Conservation (phyloP, 345 rosid genomes). For the Hibiscus tridactylites region DNA sequence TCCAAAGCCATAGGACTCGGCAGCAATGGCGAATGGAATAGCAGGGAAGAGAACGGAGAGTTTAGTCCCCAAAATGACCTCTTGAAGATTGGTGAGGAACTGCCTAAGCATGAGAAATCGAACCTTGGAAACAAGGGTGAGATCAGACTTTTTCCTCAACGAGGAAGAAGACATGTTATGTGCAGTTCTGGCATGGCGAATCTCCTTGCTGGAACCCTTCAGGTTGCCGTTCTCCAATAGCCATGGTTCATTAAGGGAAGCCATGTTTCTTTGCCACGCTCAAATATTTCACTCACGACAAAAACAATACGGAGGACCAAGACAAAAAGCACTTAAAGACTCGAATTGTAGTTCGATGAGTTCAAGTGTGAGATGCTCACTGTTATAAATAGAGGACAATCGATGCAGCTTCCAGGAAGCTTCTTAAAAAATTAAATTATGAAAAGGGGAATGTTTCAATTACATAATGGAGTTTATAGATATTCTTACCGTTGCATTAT, state of each 20-base stretch:
- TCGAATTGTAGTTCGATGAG: not conserved
- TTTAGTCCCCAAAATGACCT: constrained; percentile 80
- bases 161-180: constrained; percentile 93
- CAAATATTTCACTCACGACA: too few species aligned
- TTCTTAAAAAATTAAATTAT: not conserved
- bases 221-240: constrained; percentile 43
- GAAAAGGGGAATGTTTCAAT: not conserved
- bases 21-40: constrained; percentile 66
- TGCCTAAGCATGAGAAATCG: constrained; percentile 38
- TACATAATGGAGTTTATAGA: not conserved
- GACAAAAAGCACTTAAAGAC: not conserved
- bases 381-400: not conserved
- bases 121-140: constrained; percentile 55
- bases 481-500: not conserved
- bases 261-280: constrained; percentile 14
- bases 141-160: constrained; percentile 70
- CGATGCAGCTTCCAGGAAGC: constrained; percentile 1
- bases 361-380: not conserved
- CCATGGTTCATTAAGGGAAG: constrained; percentile 33
- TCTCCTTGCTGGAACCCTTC: constrained; percentile 55
- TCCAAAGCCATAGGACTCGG: constrained; percentile 42
- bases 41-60: constrained; percentile 73
- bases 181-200: constrained; percentile 59
- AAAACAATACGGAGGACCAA: not conserved
- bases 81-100: constrained; percentile 64